These are phyloP conservation scores for Penicillium sp. DNA, from an alignment of 2,329 filamentous ascomycete genomes.

Conservation along the genomic window DNA sequence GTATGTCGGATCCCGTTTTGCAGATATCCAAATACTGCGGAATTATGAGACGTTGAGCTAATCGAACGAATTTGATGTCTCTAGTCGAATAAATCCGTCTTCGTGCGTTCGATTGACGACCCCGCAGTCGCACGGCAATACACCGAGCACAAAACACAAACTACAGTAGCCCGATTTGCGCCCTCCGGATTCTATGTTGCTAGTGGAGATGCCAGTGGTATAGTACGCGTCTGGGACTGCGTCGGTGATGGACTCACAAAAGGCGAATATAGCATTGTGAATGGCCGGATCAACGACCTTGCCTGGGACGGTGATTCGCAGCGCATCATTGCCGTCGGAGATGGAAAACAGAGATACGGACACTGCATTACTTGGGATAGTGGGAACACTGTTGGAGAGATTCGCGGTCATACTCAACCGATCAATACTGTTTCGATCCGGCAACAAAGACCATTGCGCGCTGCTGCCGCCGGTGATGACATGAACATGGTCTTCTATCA, in stretches of 20 bases:
- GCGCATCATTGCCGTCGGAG: constrained; percentile 92
- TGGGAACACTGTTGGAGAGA: constrained; percentile 94
- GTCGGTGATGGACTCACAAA: constrained; percentile 87
- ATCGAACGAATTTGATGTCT: not conserved
- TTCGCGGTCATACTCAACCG: constrained; percentile 85
- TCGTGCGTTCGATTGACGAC: constrained; percentile 91
- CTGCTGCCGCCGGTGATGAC: constrained; percentile 90
- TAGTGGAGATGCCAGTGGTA: constrained; percentile 83
- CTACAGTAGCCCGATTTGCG: constrained; percentile 91
- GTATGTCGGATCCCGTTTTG: constrained; percentile 52
- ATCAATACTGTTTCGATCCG: constrained; percentile 92
- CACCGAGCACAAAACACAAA: constrained; percentile 84
- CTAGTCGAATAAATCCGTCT: constrained; percentile 94
- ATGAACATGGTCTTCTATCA: constrained; percentile 89
- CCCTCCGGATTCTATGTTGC: constrained; percentile 95
- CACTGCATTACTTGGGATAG: constrained; percentile 95
- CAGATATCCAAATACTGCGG: too few relatives aligned
- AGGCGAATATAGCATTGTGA: constrained; percentile 93
- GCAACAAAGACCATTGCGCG: constrained; percentile 86
- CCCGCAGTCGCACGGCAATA: constrained; percentile 87
- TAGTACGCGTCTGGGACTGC: constrained; percentile 89
- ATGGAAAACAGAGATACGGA: constrained; percentile 91
- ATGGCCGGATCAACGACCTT: constrained; percentile 92
- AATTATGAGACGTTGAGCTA: not conserved
- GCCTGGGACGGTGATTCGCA: constrained; percentile 98